These are phyloP conservation scores for Hypoxylon crocopeplum DNA, from an alignment of 495 filamentous ascomycete genomes.

Conservation along the genomic window DNA sequence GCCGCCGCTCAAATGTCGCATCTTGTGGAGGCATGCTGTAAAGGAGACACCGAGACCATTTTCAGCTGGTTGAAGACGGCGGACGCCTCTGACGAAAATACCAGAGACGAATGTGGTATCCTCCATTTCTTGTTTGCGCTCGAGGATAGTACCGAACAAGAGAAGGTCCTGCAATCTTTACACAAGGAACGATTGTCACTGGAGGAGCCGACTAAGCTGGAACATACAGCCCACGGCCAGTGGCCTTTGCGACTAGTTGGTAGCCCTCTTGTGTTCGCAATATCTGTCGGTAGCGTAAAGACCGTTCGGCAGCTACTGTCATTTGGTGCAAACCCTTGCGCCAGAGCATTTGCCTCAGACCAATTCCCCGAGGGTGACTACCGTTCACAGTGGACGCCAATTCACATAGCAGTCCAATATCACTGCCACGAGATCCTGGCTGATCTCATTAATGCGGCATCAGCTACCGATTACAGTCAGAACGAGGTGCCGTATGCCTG, in stretches of 20 bases:
- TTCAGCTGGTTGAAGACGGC: slow-evolving; percentile 1
- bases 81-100: background rate
- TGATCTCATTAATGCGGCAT: slow-evolving; percentile 17
- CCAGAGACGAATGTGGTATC: slow-evolving; percentile 4
- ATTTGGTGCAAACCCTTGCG: slow-evolving; percentile 19
- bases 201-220: slow-evolving; percentile 12
- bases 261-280: slow-evolving; percentile 37
- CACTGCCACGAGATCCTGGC: slow-evolving; percentile 33
- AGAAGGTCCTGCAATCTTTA: background rate
- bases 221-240: slow-evolving; percentile 29
- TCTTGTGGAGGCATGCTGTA: slow-evolving; percentile 16
- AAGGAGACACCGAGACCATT: slow-evolving; percentile 17
- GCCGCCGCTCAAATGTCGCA: background rate
- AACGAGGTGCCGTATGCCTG: slow-evolving; percentile 17
- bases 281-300: slow-evolving; percentile 17
- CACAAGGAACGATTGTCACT: slow-evolving; percentile 1
- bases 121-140: slow-evolving; percentile 35
- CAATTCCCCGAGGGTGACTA: slow-evolving; percentile 8
- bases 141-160: slow-evolving; percentile 10
- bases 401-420: slow-evolving; percentile 41
- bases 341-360: slow-evolving; percentile 9
- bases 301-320: slow-evolving; percentile 30
- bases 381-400: slow-evolving; percentile 32
- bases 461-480: background rate
- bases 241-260: slow-evolving; percentile 39